phyloP scores from a whole-genome alignment of 2,329 filamentous ascomycete species.

The Cephalotrichum gorgonifer region DNA sequence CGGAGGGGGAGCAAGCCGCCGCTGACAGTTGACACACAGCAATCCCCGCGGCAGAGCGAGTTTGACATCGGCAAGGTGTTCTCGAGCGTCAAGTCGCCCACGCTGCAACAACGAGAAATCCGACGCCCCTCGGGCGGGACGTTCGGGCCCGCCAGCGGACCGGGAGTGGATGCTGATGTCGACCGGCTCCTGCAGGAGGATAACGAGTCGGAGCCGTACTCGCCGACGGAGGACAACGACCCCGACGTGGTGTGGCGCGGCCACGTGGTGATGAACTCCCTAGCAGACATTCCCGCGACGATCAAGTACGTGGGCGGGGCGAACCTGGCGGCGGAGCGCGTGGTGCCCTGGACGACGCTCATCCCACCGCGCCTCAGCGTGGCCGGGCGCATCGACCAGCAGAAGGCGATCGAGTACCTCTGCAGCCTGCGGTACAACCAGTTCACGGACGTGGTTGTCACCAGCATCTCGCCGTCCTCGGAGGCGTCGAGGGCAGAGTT shows the following conservation, averaged over 20 bases:
- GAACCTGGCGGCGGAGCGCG: slow-evolving; percentile 46
- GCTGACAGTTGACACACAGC: slow-evolving; percentile 25
- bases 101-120: slow-evolving; percentile 28
- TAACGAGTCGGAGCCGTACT: slow-evolving; percentile 72
- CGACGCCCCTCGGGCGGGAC: slow-evolving; percentile 33
- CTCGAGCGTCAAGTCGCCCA: slow-evolving; percentile 69
- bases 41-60: slow-evolving; percentile 44
- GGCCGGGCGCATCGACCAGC: slow-evolving; percentile 69
- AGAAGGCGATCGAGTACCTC: slow-evolving; percentile 82
- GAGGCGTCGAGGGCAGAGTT: slow-evolving; percentile 53
- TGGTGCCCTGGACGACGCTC: slow-evolving; percentile 61
- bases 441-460: slow-evolving; percentile 74
- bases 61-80: slow-evolving; percentile 86
- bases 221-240: slow-evolving; percentile 64
- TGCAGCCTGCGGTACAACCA: slow-evolving; percentile 75
- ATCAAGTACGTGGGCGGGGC: slow-evolving; percentile 79
- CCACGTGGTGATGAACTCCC: slow-evolving; percentile 62
- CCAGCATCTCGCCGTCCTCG: slow-evolving; percentile 58
- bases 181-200: slow-evolving; percentile 79
- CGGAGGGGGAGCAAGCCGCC: slow-evolving; percentile 15
- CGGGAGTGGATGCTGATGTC: slow-evolving; percentile 75
- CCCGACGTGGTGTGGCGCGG: slow-evolving; percentile 72
- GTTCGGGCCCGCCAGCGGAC: slow-evolving; percentile 34
- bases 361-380: slow-evolving; percentile 62
- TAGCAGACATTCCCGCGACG: slow-evolving; percentile 65